These are phyloP conservation scores for Beauveria sp. DNA, from an alignment of 2,329 filamentous ascomycete species.

Conservation along the genomic window DNA sequence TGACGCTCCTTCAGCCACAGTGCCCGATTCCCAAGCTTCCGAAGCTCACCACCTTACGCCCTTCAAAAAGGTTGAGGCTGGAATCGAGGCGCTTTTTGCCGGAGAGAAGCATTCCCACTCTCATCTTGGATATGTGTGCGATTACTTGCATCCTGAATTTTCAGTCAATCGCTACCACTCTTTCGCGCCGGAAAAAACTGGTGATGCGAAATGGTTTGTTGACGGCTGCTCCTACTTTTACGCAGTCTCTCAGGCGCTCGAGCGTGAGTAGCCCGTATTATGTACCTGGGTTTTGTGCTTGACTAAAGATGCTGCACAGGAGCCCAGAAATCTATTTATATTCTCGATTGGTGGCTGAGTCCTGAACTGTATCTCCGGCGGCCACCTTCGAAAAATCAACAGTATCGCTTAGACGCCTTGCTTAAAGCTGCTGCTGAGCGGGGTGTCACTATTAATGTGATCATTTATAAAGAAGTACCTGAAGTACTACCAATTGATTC, in stretches of 20 bases:
- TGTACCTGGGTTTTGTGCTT: background rate
- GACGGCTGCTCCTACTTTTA: slow-evolving; percentile 80
- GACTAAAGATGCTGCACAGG: slow-evolving; percentile 28
- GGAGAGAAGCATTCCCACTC: slow-evolving; percentile 39
- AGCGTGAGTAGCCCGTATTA: slow-evolving; percentile 35
- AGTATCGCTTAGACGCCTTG: slow-evolving; percentile 78
- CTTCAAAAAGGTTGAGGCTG: slow-evolving; percentile 33
- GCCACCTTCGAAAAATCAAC: slow-evolving; percentile 71
- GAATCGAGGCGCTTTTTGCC: slow-evolving; percentile 31
- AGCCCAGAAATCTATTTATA: slow-evolving; percentile 72
- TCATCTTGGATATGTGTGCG: slow-evolving; percentile 31
- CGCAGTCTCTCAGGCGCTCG: slow-evolving; percentile 72
- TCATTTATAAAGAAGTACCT: slow-evolving; percentile 88
- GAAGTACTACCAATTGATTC: slow-evolving; percentile 61
- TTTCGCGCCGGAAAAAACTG: slow-evolving; percentile 66
- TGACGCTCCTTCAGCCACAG: background rate
- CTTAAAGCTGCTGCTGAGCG: slow-evolving; percentile 73
- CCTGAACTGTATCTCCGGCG: slow-evolving; percentile 82
- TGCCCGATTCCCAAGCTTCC: slow-evolving; percentile 2
- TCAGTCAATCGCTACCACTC: slow-evolving; percentile 50
- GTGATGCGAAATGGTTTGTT: slow-evolving; percentile 81
- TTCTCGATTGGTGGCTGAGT: slow-evolving; percentile 84
- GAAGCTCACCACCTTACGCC: slow-evolving; percentile 1
- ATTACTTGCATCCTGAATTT: slow-evolving; percentile 34
- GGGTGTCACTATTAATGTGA: slow-evolving; percentile 75